Base-by-base conservation (phyloP, 257 asterid genomes). In the Cruciata laevipes region DNA sequence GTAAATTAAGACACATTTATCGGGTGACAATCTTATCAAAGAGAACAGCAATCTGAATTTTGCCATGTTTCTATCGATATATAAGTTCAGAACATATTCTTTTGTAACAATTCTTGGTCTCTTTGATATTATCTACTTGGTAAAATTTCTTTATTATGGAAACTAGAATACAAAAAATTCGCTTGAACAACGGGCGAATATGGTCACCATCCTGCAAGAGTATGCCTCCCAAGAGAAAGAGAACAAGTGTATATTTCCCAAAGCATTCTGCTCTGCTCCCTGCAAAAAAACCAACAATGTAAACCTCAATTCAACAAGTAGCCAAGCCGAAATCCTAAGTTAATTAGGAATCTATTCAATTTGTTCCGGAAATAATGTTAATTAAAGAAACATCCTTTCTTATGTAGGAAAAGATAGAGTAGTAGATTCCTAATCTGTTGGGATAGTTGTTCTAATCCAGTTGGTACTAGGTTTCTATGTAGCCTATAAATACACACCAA, bases 231-330 rank as follows among this genome's bases (percentile, higher is more conserved):
- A 27, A n/a, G n/a, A n/a, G 30, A 27, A 2, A 27, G 30, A 27
- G 30, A 27, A 27, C 30, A 27, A 77, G 73, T 20, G 73, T 20
- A 80, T 63, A 60, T 80, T 80, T 21, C 82, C 84, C 67, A 80
- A 18, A 0, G 80, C 82, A 65, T 74, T 80, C 67, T 77, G 84
- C 63, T 81, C 83, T 10, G 85, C 79, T 52, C 83, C 85, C 83
- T 81, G 68, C 58, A 49, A 49, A 49, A 49, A 49, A 14, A 13
- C 12, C n/a, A 49, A 13, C 21, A 7, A 49, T 4, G n/a, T 49
- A 49, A 49, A 49, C 56, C 7, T 0, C 56, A 12, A 59, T 67
- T 62, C 14, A 37, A 20, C 1, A 31, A 56, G 23, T 21, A 18
- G 21, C 51, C 5, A 51, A 27, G 0, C 2, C 30, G 30, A 27